Conservation (phyloP, 768 basidiomycete species). For the Leccinum olivaceopallidum region DNA sequence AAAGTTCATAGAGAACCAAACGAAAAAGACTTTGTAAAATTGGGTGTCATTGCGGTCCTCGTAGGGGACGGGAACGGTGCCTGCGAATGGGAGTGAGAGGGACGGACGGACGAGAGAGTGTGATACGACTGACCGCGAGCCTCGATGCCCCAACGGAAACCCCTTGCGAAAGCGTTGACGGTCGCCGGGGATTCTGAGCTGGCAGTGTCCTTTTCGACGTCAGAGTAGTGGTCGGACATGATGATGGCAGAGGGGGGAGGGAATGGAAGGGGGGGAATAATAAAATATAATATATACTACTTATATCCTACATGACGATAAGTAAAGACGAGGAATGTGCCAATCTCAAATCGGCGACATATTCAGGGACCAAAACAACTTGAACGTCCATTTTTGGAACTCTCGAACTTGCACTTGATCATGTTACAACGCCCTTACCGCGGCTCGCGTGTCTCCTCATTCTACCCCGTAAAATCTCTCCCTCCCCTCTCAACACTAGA, state of each 20-base stretch:
- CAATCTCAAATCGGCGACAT: not conserved
- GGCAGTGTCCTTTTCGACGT: conserved; percentile 31
- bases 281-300: not conserved
- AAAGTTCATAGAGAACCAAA: conserved; percentile 73
- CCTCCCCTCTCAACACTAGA: conserved; percentile 74
- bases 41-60: conserved; percentile 57
- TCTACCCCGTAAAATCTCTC: conserved; percentile 73
- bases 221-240: conserved; percentile 28
- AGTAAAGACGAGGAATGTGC: not conserved
- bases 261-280: not conserved
- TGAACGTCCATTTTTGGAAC: no score
- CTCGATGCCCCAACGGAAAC: conserved; percentile 35
- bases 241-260: conserved; percentile 2
- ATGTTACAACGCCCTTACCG: conserved; percentile 58
- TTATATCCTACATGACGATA: not conserved
- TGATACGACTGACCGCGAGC: conserved; percentile 23
- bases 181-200: conserved; percentile 14
- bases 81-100: conserved; percentile 22
- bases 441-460: conserved; percentile 76
- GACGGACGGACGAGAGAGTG: accelerated
- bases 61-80: conserved; percentile 53
- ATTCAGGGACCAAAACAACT: not conserved
- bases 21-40: conserved; percentile 65
- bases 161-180: conserved; percentile 10
- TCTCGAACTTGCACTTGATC: not conserved